Evolutionary conservation across 305 asterid species (phyloP), one percentile per base, ranked within the genome.

Genomic region (Fraxinus platypoda): DNA sequence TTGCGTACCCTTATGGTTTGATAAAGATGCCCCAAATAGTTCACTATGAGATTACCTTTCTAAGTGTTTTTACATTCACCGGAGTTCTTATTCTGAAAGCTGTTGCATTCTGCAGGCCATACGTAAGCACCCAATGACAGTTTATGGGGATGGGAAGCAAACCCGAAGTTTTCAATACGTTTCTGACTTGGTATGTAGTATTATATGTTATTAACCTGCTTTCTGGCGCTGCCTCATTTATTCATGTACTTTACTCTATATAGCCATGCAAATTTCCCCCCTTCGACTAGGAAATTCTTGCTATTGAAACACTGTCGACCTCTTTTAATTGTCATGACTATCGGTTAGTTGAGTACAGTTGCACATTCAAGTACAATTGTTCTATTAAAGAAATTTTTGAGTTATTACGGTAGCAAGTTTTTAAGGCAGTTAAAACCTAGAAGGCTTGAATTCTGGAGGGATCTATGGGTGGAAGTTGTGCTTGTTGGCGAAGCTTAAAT

Each of bases 101-200:
- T 78, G 34, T 85, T 52, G 64, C 3, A 79, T 87, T 81, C 66
- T 90, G 88, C 91, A 95, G 99, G 97, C 96, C 76, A 95, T 94
- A 79, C 89, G 97, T 59, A 94, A 89, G 85, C 97, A 95, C 74
- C 97, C 98, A 19, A 85, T 92, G 92, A 91, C 98, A 15, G 97
- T 95, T 23, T 94, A 95, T 86, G 98, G 98, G 79, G 98, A 95
- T 87, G 98, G 98, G 80, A 89, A 92, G 85, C 98, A 95, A 89
- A 95, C 98, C 26, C 87, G 98, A 81, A 95, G 98, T 85, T 95
- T 95, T 85, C 98, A 95, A 79, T 95, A 78, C 73, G 98, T 95
- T 35, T 91, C 98, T 28, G 98, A 95, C 91, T 88, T 95, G 98
- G 98, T 95, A 91, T 57, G 91, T 85, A 25, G 19, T 80, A 76